Conservation (phyloP, 495 filamentous ascomycete species). For the Penicillium arizonense region DNA sequence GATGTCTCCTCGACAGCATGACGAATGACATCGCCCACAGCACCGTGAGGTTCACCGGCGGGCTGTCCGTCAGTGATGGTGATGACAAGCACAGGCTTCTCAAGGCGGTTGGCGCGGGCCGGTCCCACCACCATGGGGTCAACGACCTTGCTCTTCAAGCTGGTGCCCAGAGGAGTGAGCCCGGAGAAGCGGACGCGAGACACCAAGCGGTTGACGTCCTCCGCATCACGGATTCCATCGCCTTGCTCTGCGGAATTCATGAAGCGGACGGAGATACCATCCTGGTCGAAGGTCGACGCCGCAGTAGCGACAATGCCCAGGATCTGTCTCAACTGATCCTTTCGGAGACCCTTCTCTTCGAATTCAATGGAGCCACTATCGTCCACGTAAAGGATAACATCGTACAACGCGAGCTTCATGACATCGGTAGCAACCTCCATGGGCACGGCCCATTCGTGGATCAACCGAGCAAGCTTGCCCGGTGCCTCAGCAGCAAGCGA, state of each 20-base stretch:
- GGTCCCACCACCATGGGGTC: conserved; percentile 56
- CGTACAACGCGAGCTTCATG: conserved; percentile 64
- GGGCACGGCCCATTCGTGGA: conserved; percentile 54
- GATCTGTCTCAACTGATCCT: conserved; percentile 63
- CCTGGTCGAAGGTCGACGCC: conserved; percentile 66
- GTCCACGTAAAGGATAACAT: conserved; percentile 68
- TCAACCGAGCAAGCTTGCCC: conserved; percentile 48
- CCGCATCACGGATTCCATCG: conserved; percentile 55
- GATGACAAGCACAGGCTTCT: conserved; percentile 68
- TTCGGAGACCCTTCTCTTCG: conserved; percentile 62
- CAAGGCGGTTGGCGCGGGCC: conserved; percentile 47
- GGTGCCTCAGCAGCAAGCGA: conserved; percentile 43
- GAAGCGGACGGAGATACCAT: conserved; percentile 69
- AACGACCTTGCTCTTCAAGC: conserved; percentile 59
- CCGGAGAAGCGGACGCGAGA: conserved; percentile 61
- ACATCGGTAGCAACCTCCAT: conserved; percentile 66
- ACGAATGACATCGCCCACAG: conserved; percentile 51
- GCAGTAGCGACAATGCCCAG: conserved; percentile 60
- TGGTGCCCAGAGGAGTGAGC: conserved; percentile 65
- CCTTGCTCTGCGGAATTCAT: conserved; percentile 58
- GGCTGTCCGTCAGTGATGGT: conserved; percentile 71
- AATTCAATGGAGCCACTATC: conserved; percentile 73
- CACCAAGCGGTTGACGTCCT: conserved; percentile 59
- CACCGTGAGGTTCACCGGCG: conserved; percentile 50
- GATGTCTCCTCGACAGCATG: conserved; percentile 45